These are phyloP conservation scores for Monosporascus sp. DNA, from an alignment of 2,329 filamentous ascomycete species.

Conservation along the genomic window DNA sequence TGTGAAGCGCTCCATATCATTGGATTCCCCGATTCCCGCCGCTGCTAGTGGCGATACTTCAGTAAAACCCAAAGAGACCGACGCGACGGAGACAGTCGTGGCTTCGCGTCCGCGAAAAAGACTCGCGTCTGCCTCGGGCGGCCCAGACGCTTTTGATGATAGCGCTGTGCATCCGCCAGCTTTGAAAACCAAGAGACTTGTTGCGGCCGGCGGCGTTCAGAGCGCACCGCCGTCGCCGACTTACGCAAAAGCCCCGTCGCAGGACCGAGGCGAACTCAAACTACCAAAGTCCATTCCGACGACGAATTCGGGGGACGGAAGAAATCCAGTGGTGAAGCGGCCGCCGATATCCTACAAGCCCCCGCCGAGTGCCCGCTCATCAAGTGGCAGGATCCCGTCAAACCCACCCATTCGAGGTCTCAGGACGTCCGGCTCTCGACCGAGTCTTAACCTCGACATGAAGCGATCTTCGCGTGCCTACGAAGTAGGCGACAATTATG, in stretches of 20 bases:
- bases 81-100: conserved; percentile 22
- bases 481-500: conserved; percentile 37
- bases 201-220: conserved; percentile 10
- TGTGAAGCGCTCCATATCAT: conserved; percentile 32
- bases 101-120: conserved; percentile 28
- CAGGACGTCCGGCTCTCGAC: conserved; percentile 52
- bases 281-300: conserved; percentile 39
- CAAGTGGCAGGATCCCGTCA: conserved; percentile 22
- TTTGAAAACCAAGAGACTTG: conserved; percentile 6
- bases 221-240: conserved; percentile 19
- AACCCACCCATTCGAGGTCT: conserved; percentile 52
- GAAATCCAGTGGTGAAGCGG: conserved; percentile 34
- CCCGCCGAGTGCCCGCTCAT: conserved; percentile 25
- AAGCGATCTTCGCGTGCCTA: conserved; percentile 35
- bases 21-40: conserved; percentile 24
- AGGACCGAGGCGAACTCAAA: conserved; percentile 42
- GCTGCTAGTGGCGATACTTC: conserved; percentile 7
- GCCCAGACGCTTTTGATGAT: conserved; percentile 31
- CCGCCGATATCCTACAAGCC: conserved; percentile 47
- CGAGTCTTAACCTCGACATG: conserved; percentile 49
- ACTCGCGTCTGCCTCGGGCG: conserved; percentile 33
- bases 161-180: conserved; percentile 21
- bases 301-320: conserved; percentile 44
- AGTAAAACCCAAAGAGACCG: conserved; percentile 11
- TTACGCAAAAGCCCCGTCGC: conserved; percentile 29